Conservation (phyloP, 345 rosid genomes). For the Aquilaria sinensis region DNA sequence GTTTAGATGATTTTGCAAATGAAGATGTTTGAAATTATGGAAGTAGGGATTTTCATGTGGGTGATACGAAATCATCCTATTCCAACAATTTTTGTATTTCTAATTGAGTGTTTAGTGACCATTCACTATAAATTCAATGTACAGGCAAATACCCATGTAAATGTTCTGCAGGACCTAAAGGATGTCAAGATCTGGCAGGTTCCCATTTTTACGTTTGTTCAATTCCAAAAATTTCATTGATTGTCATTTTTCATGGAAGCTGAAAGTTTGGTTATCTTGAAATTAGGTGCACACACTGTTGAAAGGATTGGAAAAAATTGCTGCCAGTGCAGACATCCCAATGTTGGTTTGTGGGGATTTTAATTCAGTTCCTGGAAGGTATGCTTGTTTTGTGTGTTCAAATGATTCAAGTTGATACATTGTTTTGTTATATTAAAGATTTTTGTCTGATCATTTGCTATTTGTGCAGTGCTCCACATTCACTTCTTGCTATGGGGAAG, state of each 20-base stretch:
- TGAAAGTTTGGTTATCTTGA: constrained; percentile 10
- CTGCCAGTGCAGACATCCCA: constrained; percentile 96
- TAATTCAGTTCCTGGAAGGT: constrained; percentile 92
- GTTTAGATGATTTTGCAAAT: no score
- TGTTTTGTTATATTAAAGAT: neutral
- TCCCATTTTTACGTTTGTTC: constrained; percentile 10
- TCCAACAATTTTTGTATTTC: no score
- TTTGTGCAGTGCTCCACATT: constrained; percentile 79
- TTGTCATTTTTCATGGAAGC: constrained; percentile 1
- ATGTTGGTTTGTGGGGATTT: constrained; percentile 99
- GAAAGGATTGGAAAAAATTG: constrained; percentile 96
- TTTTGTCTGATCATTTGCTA: constrained; percentile 8
- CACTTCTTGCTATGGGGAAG: constrained; percentile 96
- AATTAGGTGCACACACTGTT: constrained; percentile 87
- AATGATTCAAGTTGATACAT: constrained; percentile 2
- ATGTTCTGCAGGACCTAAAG: constrained; percentile 72
- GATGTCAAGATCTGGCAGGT: constrained; percentile 99
- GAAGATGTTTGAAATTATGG: no score
- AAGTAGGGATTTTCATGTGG: no score
- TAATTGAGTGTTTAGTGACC: no score
- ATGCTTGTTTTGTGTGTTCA: constrained; percentile 21
- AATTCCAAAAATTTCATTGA: constrained; percentile 1
- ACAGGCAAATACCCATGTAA: constrained; percentile 97
- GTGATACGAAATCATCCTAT: no score
- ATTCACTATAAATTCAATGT: neutral